Conservation (phyloP, 2,329 filamentous ascomycete species). For the Cytospora piceicola region DNA sequence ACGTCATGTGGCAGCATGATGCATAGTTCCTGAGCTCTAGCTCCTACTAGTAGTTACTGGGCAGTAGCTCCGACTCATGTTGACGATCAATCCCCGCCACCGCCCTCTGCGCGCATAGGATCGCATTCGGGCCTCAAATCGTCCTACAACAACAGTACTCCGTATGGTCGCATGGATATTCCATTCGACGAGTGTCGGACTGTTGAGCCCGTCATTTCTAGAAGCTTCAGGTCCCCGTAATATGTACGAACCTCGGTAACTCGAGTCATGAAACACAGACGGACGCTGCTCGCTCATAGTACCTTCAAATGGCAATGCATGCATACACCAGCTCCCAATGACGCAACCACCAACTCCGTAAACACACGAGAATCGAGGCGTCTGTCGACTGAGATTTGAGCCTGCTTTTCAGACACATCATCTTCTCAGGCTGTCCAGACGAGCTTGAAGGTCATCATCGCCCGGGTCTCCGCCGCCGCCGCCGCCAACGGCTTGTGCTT, state of each 20-base stretch:
- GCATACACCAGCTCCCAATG: background rate
- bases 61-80: background rate
- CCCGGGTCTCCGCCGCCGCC: conserved; percentile 65
- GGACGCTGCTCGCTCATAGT: background rate
- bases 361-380: background rate
- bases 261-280: conserved; percentile 3
- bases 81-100: conserved; percentile 1
- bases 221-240: background rate
- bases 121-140: background rate
- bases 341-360: conserved; percentile 7
- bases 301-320: conserved; percentile 2
- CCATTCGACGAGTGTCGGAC: background rate
- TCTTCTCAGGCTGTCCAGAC: conserved; percentile 81
- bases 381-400: background rate
- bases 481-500: conserved; percentile 78
- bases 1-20: background rate
- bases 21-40: background rate
- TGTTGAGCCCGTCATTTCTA: background rate
- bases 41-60: background rate
- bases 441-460: conserved; percentile 94
- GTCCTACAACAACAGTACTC: background rate
- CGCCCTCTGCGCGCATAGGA: background rate
- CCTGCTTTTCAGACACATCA: conserved; percentile 37
- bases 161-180: background rate
- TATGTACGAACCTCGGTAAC: background rate